These are phyloP conservation scores for Pascua guehoae DNA, from an alignment of 1,284 basidiomycete genomes.

Conservation along the genomic window DNA sequence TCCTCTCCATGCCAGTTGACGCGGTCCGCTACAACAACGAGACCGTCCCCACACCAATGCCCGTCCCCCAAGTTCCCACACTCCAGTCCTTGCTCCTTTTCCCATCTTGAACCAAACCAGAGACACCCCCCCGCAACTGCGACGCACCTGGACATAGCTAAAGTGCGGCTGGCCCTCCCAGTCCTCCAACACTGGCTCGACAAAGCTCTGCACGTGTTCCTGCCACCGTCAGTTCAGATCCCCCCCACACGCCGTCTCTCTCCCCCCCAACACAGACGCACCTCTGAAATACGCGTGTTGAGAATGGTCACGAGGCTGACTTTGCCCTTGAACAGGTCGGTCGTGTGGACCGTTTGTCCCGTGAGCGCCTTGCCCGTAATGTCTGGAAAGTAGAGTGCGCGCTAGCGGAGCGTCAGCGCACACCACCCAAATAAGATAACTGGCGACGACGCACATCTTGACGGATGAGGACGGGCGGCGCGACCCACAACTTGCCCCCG, in stretches of 20 bases:
- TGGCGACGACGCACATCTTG: constrained; percentile 66
- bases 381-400: constrained; percentile 85
- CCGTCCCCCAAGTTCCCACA: too few relatives aligned
- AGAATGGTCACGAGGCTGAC: constrained; percentile 77
- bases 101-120: too few relatives aligned
- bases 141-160: constrained; percentile 63
- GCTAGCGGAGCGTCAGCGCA: constrained; percentile 52
- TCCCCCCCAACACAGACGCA: constrained; percentile 52
- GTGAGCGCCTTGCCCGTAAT: constrained; percentile 68
- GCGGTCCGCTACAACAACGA: too few relatives aligned
- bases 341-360: constrained; percentile 67
- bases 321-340: constrained; percentile 68
- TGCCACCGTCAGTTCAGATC: constrained; percentile 40
- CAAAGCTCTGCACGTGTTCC: constrained; percentile 78
- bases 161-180: constrained; percentile 65
- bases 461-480: constrained; percentile 79
- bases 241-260: too few relatives aligned
- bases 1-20: too few relatives aligned
- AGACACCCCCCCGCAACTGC: too few relatives aligned
- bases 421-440: neutral
- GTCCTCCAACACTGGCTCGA: constrained; percentile 60
- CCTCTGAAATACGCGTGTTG: constrained; percentile 80
- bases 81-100: too few relatives aligned
- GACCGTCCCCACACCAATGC: neutral
- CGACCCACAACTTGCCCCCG: constrained; percentile 94